phyloP scores from a whole-genome alignment of 495 filamentous ascomycete genomes.

The Talaromyces proteolyticus region DNA sequence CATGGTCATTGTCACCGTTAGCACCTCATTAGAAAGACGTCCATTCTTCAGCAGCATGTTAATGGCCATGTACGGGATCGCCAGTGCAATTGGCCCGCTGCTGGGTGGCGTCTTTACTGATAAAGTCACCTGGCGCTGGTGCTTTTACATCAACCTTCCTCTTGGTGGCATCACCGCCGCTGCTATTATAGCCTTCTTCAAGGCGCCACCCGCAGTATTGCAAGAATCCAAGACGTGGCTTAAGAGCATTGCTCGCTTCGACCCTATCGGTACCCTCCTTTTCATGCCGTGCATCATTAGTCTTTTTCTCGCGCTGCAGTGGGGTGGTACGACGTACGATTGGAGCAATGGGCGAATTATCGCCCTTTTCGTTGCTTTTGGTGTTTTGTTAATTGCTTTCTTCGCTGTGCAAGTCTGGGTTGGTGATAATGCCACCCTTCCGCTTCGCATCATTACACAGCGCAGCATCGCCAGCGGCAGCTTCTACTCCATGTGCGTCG shows the following conservation, averaged over 20 bases:
- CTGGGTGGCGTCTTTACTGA: no score
- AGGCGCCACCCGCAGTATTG: slow-evolving; percentile 10
- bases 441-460: slow-evolving; percentile 26
- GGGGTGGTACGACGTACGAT: no score
- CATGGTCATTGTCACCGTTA: no score
- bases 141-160: slow-evolving; percentile 51
- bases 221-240: slow-evolving; percentile 18
- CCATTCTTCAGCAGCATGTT: no score
- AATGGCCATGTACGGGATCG: no score
- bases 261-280: slow-evolving; percentile 28
- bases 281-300: no score
- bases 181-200: slow-evolving; percentile 40
- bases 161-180: slow-evolving; percentile 41
- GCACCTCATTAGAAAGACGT: no score
- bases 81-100: no score
- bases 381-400: slow-evolving; percentile 18
- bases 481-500: slow-evolving; percentile 48
- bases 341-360: no score
- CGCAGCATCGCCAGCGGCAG: slow-evolving; percentile 44
- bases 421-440: slow-evolving; percentile 18
- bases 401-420: slow-evolving; percentile 8
- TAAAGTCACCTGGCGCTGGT: no score
- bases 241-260: slow-evolving; percentile 18
- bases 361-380: no score
- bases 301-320: no score